Conservation (phyloP, 2,329 filamentous ascomycete species). For the Colletotrichum sp. region DNA sequence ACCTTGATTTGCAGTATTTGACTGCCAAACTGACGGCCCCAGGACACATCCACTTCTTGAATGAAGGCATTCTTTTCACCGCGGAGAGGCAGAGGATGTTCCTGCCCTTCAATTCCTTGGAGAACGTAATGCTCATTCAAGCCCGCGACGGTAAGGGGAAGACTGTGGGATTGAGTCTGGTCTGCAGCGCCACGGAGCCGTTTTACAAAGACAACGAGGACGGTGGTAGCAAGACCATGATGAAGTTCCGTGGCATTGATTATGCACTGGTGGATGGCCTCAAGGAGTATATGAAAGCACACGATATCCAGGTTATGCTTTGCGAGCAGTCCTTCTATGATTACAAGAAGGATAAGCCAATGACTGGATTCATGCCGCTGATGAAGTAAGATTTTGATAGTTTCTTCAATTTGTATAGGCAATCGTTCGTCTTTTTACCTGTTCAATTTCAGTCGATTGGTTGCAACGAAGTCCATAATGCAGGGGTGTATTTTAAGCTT, state of each 20-base stretch:
- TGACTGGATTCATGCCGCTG: neutral
- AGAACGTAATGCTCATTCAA: neutral
- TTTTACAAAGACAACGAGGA: neutral
- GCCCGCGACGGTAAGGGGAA: neutral
- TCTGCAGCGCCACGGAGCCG: neutral
- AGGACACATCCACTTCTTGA: neutral
- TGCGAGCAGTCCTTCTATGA: neutral
- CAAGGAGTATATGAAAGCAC: neutral
- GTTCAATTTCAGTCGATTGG: neutral
- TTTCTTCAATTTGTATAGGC: neutral
- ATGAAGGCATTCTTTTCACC: neutral
- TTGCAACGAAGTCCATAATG: neutral
- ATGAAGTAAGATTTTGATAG: neutral
- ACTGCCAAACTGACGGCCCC: neutral
- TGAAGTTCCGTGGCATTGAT: neutral
- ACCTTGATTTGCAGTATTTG: no score
- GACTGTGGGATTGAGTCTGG: neutral
- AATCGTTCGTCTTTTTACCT: neutral
- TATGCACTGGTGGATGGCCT: neutral
- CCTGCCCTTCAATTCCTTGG: neutral
- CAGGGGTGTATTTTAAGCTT: neutral
- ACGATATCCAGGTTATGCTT: neutral
- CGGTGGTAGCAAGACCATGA: neutral
- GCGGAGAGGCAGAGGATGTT: neutral
- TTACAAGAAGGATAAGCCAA: neutral